Conservation (phyloP, 2,329 filamentous ascomycete genomes). For the Fusarium acutatum region DNA sequence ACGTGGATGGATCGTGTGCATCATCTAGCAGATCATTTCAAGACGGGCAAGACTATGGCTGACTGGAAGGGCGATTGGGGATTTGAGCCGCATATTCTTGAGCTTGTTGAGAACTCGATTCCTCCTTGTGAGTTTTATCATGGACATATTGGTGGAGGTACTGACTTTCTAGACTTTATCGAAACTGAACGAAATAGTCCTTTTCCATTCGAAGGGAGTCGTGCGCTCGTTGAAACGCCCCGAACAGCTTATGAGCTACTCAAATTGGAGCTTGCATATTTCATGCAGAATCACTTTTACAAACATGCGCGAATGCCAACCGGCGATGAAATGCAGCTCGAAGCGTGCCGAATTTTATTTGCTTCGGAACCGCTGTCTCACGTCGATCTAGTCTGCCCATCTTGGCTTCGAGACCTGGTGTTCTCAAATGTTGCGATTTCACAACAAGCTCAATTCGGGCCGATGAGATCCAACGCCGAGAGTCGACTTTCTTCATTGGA, state of each 20-base stretch:
- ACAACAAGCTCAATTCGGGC: constrained; percentile 37
- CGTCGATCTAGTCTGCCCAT: background rate
- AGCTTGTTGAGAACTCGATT: constrained; percentile 53
- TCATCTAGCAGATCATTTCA: constrained; percentile 54
- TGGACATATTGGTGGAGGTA: fast-evolving
- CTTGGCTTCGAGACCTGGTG: constrained; percentile 35
- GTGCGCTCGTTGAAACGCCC: constrained; percentile 28
- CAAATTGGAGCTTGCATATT: constrained; percentile 34
- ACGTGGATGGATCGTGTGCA: constrained; percentile 48
- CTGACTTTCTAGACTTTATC: constrained; percentile 14
- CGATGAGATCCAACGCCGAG: constrained; percentile 37
- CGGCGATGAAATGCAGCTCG: constrained; percentile 31
- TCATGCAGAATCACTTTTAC: constrained; percentile 38
- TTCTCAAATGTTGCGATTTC: constrained; percentile 20
- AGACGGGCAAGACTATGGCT: constrained; percentile 51
- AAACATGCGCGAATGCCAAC: constrained; percentile 22
- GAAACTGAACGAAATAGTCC: constrained; percentile 35
- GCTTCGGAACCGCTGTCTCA: constrained; percentile 14
- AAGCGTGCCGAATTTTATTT: constrained; percentile 31
- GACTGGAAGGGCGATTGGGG: constrained; percentile 56
- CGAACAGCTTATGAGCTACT: constrained; percentile 34
- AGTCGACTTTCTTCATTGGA: constrained; percentile 31
- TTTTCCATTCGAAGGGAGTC: constrained; percentile 29
- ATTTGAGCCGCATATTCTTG: constrained; percentile 49
- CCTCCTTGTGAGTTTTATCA: constrained; percentile 46